These are phyloP conservation scores for Pachysandra terminalis DNA, from an alignment of 164 flowering plant genomes.

Conservation along the genomic window DNA sequence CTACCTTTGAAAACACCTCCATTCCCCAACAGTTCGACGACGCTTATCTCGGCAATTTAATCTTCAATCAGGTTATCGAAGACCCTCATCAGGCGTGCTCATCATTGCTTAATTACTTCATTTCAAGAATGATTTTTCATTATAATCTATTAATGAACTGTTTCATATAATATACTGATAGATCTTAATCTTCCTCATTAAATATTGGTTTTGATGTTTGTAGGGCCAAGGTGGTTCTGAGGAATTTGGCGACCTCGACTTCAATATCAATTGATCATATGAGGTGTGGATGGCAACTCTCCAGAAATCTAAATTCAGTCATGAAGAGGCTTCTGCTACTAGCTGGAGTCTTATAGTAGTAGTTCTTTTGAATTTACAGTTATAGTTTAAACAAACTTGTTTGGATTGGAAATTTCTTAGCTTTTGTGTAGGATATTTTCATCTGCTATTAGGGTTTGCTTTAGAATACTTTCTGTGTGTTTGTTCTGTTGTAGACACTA, in stretches of 20 bases:
- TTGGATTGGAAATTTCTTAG: no score
- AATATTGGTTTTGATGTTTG: not conserved
- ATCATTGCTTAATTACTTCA: not conserved
- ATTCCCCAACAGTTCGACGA: not conserved
- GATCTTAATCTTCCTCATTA: not conserved
- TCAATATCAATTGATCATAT: not conserved
- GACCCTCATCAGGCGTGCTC: constrained; percentile 1
- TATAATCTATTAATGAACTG: no score
- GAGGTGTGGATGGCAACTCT: not conserved
- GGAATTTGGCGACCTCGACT: constrained; percentile 5
- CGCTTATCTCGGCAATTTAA: not conserved
- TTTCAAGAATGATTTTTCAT: no score
- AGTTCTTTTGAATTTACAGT: no score
- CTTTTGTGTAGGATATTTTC: no score
- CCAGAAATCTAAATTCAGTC: not conserved
- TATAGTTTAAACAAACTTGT: no score
- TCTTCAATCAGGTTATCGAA: not conserved
- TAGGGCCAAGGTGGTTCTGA: constrained; percentile 11
- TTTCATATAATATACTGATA: not conserved
- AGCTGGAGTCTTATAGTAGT: no score
- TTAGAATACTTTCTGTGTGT: no score
- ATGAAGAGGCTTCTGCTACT: not conserved
- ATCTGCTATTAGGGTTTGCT: no score
- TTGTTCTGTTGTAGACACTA: no score
- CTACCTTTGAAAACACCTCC: not conserved